Base-by-base conservation (phyloP, 73 alveolate species). In the Tetrahymena borealis region DNA sequence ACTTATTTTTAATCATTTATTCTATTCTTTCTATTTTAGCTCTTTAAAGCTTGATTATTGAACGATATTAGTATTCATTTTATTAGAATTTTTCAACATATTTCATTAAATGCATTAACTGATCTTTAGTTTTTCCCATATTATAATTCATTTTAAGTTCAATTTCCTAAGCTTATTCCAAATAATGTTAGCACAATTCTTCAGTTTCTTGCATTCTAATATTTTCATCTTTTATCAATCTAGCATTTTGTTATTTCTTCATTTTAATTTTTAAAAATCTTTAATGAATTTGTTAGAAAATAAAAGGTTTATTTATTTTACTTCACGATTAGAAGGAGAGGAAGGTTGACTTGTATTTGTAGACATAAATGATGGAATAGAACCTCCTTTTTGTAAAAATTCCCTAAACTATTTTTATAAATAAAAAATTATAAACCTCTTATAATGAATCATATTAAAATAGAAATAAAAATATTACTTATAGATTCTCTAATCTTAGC, bases 121-220 rank as follows among this genome's bases (percentile, higher is more conserved):
- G 91, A 85, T 78, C 78, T 13, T 79, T 40, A 93, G 90, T 79
- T 85, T 93, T 93, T 20, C 91, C 95, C 41, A 93, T 39, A 39
- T 93, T 92, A 79, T 79, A 93, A 90, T 60, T 79, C 79, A 93
- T 40, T 4, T 91, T 92, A 78, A 92, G 90, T 36, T 93, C 95
- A 93, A 91, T 79, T 40, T 93, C 95, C 36, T 91, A 79, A 13
- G 95, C 90, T 93, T 93, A 85, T 37, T 93, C 95, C 40, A 93
- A 85, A 93, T 93, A 93, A 85, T 92, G 91, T 41, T 93, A 79
- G 16, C 90, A 42, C 0, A 93, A 60, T 40, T 93, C 95, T 40
- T 93, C 37, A 79, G 79, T 40, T 93, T 93, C 36, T 79, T 93
- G 39, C 91, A 93, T n/a, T 90, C 43, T 90, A 39, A 93, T 79